phyloP scores from a whole-genome alignment of 768 basidiomycete genomes.

The Kwoniella pini region DNA sequence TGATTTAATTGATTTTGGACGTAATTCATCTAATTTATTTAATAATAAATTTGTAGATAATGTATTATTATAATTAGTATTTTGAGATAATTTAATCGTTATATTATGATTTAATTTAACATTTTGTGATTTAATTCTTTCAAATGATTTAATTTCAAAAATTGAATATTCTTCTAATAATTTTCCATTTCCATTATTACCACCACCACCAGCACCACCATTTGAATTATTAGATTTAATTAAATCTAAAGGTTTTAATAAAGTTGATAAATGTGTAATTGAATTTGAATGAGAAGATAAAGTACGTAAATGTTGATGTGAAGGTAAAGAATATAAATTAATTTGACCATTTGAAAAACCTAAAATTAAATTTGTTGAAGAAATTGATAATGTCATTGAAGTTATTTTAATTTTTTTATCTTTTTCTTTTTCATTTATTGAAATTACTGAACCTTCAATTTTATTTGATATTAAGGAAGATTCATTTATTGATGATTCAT shows the following conservation, averaged over 20 bases:
- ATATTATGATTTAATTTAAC: slow-evolving; percentile 42
- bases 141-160: slow-evolving; percentile 51
- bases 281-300: slow-evolving; percentile 60
- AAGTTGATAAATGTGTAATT: slow-evolving; percentile 72
- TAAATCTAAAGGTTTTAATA: slow-evolving; percentile 85
- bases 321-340: slow-evolving; percentile 81
- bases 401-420: slow-evolving; percentile 76
- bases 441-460: slow-evolving; percentile 57
- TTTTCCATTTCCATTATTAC: slow-evolving; percentile 18
- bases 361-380: slow-evolving; percentile 73
- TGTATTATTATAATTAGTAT: not conserved
- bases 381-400: slow-evolving; percentile 72
- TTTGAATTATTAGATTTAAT: slow-evolving; percentile 51
- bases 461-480: slow-evolving; percentile 37
- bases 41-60: not conserved
- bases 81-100: slow-evolving; percentile 35
- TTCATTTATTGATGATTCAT: slow-evolving; percentile 46
- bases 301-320: slow-evolving; percentile 83
- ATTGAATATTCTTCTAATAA: slow-evolving; percentile 38
- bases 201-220: not conserved
- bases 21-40: slow-evolving; percentile 11
- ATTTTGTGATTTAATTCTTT: slow-evolving; percentile 51
- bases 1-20: not conserved
- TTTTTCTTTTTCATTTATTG: too few relatives aligned
- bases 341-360: slow-evolving; percentile 75